Evolutionary conservation across 257 asterid genomes (phyloP), one percentile per base, ranked within the genome.

Genomic region (Echites panduratus): DNA sequence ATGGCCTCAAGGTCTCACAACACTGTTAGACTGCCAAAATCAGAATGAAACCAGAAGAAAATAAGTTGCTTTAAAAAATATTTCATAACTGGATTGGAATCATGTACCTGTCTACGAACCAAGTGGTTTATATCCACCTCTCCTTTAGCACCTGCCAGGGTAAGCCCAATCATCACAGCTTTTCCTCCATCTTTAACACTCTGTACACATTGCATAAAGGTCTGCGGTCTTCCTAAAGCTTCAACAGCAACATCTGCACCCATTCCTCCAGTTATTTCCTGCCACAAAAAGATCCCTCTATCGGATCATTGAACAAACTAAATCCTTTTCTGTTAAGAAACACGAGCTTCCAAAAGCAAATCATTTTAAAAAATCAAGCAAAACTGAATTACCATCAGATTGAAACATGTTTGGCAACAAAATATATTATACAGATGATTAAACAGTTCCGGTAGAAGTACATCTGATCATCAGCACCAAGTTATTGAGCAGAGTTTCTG

Each of bases 141-240:
- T 47, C 99, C 99, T 79, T 90, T 89, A 59, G 92, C 87, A 68
- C 97, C 97, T 72, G 97, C 75, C 76, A 84, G 86, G 2, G 99
- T 83, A 50, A 94, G 99, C 73, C 99, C 99, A 70, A 94, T 94
- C 99, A 91, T 94, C 57, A 94, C 98, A 75, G 99, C 99, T 77
- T 94, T 94, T 32, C 99, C 99, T 71, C 99, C 99, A 84, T 88
- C 99, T 17, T 89, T 86, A 38, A 94, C 98, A 67, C 99, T 91
- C 78, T 92, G 88, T 53, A 90, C 86, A 57, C 99, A 94, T 67
- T 94, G 99, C 11, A 74, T 79, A 81, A 91, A 94, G 49, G 99
- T 94, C 56, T 87, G 92, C 13, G 96, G 49, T 79, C 85, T 88
- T 70, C 99, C 99, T 40, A 94, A 76, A 66, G 99, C 99, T 87